Evolutionary conservation across 2,329 filamentous ascomycete genomes (phyloP).

Genomic region (Plenodomus biglobosus): DNA sequence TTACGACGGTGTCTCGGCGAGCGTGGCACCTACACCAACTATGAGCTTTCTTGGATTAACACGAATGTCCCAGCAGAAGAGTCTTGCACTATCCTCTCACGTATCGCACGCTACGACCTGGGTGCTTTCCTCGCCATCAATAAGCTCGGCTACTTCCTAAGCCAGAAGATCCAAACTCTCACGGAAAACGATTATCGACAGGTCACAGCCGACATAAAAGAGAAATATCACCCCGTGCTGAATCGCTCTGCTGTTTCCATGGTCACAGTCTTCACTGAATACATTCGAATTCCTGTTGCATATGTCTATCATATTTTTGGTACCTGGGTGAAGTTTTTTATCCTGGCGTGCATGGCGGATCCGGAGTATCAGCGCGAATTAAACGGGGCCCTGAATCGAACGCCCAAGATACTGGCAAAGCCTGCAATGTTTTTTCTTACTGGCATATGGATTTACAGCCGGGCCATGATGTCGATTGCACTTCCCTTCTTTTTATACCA

Average conservation of each 20-base stretch:
- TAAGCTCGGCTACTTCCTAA: slow-evolving; percentile 38
- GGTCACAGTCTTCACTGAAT: slow-evolving; percentile 24
- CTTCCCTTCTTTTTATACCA: slow-evolving; percentile 54
- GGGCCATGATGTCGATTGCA: slow-evolving; percentile 47
- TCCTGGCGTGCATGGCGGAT: slow-evolving; percentile 55
- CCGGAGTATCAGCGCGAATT: slow-evolving; percentile 56
- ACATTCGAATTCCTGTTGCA: slow-evolving; percentile 41
- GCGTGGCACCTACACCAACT: slow-evolving; percentile 45
- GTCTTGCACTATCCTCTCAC: slow-evolving; percentile 41
- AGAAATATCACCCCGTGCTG: slow-evolving; percentile 34
- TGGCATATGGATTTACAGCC: slow-evolving; percentile 53
- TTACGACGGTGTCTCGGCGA: slow-evolving; percentile 51
- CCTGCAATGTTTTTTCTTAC: slow-evolving; percentile 49
- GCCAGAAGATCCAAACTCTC: slow-evolving; percentile 22
- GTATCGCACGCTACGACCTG: slow-evolving; percentile 54
- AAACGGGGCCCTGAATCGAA: slow-evolving; percentile 46
- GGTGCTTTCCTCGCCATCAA: slow-evolving; percentile 45
- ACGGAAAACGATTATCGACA: slow-evolving; percentile 38
- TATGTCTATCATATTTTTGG: slow-evolving; percentile 50
- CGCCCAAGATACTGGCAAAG: slow-evolving; percentile 40
- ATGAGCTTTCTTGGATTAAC: slow-evolving; percentile 50
- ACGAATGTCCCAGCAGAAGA: slow-evolving; percentile 47
- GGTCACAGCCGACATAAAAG: slow-evolving; percentile 36
- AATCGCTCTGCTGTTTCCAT: slow-evolving; percentile 32
- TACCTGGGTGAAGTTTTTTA: slow-evolving; percentile 51